Percentiles rank a stretch among this genome's conserved stretches.
Conservation (phyloP, 2,329 filamentous ascomycete species). For the Colletotrichum noveboracense region DNA sequence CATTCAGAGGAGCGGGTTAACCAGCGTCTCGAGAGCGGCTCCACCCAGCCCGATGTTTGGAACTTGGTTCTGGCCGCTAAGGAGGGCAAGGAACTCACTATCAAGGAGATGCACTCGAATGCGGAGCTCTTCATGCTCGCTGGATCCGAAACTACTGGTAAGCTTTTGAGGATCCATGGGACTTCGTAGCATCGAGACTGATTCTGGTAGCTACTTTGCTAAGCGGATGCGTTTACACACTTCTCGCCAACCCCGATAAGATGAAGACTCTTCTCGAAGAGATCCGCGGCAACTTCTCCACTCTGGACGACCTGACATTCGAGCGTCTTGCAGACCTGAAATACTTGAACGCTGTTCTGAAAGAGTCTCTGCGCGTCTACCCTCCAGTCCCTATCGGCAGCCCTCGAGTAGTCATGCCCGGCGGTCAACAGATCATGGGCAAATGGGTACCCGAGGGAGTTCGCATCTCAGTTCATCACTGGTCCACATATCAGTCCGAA, state of each 20-base stretch:
- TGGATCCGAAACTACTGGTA: slow-evolving; percentile 37
- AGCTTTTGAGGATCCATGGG: no score
- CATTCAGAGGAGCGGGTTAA: slow-evolving; percentile 31
- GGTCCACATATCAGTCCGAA: slow-evolving; percentile 45
- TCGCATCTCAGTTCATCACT: slow-evolving; percentile 40
- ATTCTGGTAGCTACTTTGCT: slow-evolving; percentile 33
- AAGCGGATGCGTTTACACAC: slow-evolving; percentile 28
- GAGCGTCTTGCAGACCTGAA: slow-evolving; percentile 31
- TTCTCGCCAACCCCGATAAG: slow-evolving; percentile 32
- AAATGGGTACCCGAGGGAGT: slow-evolving; percentile 36
- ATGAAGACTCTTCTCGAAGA: slow-evolving; percentile 40
- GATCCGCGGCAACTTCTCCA: slow-evolving; percentile 36
- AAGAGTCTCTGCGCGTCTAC: slow-evolving; percentile 48
- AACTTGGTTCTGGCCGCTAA: slow-evolving; percentile 26
- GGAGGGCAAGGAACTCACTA: slow-evolving; percentile 12
- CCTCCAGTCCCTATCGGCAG: slow-evolving; percentile 31
- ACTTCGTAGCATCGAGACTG: neutral
- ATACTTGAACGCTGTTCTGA: slow-evolving; percentile 44
- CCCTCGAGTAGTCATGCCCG: slow-evolving; percentile 31
- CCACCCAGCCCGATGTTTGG: slow-evolving; percentile 29
- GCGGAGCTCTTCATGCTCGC: slow-evolving; percentile 29
- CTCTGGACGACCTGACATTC: slow-evolving; percentile 39
- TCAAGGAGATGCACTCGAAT: slow-evolving; percentile 20
- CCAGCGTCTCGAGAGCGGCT: slow-evolving; percentile 28
- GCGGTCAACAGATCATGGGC: slow-evolving; percentile 36